Base-by-base conservation (phyloP, 1,139 yeast species). In the Arxiozyma slooffiae region DNA sequence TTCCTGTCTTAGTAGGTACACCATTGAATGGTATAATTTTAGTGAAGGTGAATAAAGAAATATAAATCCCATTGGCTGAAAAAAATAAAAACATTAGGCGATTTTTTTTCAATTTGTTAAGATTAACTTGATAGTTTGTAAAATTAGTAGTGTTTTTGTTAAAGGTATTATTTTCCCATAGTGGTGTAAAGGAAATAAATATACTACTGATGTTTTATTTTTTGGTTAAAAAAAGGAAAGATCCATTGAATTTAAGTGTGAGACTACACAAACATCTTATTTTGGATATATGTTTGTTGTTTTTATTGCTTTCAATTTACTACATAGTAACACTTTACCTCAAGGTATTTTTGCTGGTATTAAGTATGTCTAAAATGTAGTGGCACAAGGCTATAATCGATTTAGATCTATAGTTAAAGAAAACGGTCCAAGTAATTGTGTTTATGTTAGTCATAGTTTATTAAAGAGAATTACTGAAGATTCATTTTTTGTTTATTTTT, bases 271-370 rank as follows among this genome's bases (percentile, higher is more conserved):
- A 59, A 81, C 89, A 0, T 97, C 89, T 64, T 97, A 97, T 9
- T 87, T 96, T 1, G 97, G 97, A 0, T 89, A 97, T 66, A 85
- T 96, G 0, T 71, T 89, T 48, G 81, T 95, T 0, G 82, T 96
- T 1, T 76, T 95, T 0, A 82, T 89, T 57, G 83, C 95, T 0
- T 80, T 94, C 1, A 81, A 85, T 58, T 58, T 87, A 46, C 90
- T 95, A 2, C 72, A 71, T 43, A 81, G 80, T 0, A 55, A 61
- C 38, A 40, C 71, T 0, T 59, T 85, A 11, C 56, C 60, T 1
- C 73, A 72, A 4, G 72, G 95, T 0, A 75, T 85, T 7, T 72
- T 73, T 7, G 68, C 76, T 23, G 78, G 84, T 0, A 77, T 86
- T 50, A 77, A 77, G 54, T 89, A 78, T 60, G 81, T 87, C 17